Base-by-base conservation (phyloP, 164 flowering plant genomes). In the Piper betle region DNA sequence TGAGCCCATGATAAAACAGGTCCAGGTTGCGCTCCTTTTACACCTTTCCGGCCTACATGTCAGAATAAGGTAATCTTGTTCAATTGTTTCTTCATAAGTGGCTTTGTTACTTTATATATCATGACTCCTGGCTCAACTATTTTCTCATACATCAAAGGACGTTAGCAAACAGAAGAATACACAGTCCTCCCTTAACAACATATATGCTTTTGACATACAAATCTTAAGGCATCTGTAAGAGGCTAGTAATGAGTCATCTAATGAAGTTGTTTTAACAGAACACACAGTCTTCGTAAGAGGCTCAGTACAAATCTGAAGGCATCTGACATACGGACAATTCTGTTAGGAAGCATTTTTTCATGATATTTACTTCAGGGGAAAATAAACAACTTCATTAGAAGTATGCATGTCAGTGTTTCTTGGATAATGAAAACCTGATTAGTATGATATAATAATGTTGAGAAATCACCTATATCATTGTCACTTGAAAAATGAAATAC, bases 21-120 rank as follows among this genome's bases (percentile, higher is more conserved):
- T 72, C 90, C 95, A 25, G 88, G 95, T 64, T 84, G 83, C 48
- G 97, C 85, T 61, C 91, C 97, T 77, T 84, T 85, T 12, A 84
- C 88, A 56, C 90, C 90, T 79, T 85, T 85, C 61, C 81, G 68
- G 53, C 92, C 96, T 85, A 65, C 50, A 62, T 42, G 13, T 55
- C 52, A 39, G 48, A 48, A 71, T 52, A 8, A 66, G 37, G 25
- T 15, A 41, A 41, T 7, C 8, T 43, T 43, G 12, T 43, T 43
- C 12, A 43, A 43, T 2, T 43, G 12, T 43, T 43, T 43, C 50
- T 9, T 2, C 10, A 15, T 43, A 10, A 43, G 50, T 3, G 12
- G 50, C 50, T 43, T 15, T 43, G 12, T 7, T 15, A 7, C 12
- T 43, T 8, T 15, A 43, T 3, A 43, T 43, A 8, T 43, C 8